Evolutionary conservation across 1,284 basidiomycete species (phyloP).

Genomic region (Butyriboletus appendiculatus): DNA sequence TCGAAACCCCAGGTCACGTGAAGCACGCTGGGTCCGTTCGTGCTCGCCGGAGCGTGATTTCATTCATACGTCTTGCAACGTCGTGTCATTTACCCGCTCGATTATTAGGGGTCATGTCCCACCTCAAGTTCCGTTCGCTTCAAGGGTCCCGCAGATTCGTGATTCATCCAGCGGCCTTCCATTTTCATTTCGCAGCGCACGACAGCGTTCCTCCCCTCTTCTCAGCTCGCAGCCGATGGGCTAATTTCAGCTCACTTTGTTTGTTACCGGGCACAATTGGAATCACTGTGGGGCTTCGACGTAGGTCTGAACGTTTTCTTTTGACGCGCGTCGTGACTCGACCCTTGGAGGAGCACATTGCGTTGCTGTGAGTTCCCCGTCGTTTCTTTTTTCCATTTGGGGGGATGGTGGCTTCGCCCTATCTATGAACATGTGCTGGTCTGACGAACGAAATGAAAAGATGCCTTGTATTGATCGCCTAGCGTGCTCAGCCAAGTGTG

Average conservation of each 20-base stretch:
- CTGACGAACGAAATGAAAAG: constrained; percentile 23
- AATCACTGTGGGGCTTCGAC: too few relatives aligned
- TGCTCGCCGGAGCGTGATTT: not conserved
- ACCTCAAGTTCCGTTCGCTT: constrained; percentile 18
- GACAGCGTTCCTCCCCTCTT: constrained; percentile 2
- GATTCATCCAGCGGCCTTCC: constrained; percentile 17
- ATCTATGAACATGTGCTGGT: constrained; percentile 16
- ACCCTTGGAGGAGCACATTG: constrained; percentile 1
- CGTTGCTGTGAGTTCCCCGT: constrained; percentile 23
- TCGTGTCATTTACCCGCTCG: too few relatives aligned
- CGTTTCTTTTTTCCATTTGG: constrained; percentile 18
- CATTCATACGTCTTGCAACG: too few relatives aligned
- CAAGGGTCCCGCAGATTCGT: constrained; percentile 12
- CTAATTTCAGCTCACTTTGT: constrained; percentile 10
- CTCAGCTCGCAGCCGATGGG: constrained; percentile 22
- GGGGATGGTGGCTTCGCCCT: constrained; percentile 8
- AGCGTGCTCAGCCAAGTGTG: constrained; percentile 3
- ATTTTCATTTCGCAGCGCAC: constrained; percentile 25
- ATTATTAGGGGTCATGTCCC: constrained; percentile 5
- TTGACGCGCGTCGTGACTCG: not conserved
- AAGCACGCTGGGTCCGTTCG: not conserved
- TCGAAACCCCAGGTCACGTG: constrained; percentile 24
- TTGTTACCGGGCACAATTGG: constrained; percentile 13
- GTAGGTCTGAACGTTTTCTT: too few relatives aligned
- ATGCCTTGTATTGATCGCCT: constrained; percentile 29